Percentiles rank a stretch among this genome's conserved stretches.
Evolutionary conservation across 805 yeast species (phyloP).

Genomic region (Saccharomycodes ludwigii): DNA sequence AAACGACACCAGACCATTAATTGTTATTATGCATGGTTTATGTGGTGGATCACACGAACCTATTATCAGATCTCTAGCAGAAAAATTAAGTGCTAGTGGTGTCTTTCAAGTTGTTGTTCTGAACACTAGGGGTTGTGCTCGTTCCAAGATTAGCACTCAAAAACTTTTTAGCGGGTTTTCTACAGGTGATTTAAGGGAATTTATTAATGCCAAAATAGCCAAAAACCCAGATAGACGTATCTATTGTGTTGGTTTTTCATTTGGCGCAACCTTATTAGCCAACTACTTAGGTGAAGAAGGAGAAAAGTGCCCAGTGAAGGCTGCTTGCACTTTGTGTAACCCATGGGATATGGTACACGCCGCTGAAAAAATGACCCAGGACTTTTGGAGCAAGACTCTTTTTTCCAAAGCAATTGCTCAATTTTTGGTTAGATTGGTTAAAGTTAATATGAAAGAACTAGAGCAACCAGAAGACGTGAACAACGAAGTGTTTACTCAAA

Average conservation of each 20-base stretch:
- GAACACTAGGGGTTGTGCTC: constrained; percentile 67
- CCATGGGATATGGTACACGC: constrained; percentile 67
- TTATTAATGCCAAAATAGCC: constrained; percentile 35
- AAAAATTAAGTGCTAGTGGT: constrained; percentile 28
- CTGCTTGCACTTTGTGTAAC: constrained; percentile 47
- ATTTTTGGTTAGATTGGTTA: constrained; percentile 30
- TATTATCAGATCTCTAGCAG: constrained; percentile 45
- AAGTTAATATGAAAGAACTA: constrained; percentile 29
- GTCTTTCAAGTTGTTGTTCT: constrained; percentile 48
- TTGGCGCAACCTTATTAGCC: constrained; percentile 56
- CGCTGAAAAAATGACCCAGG: constrained; percentile 28
- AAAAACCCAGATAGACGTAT: constrained; percentile 51
- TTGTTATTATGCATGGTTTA: constrained; percentile 56
- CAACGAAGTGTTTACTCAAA: constrained; percentile 10
- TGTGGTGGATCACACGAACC: constrained; percentile 77
- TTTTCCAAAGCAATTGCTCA: constrained; percentile 31
- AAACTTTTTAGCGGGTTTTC: constrained; percentile 54
- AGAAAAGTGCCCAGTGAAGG: constrained; percentile 37
- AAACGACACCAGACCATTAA: constrained; percentile 34
- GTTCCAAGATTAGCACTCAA: constrained; percentile 60
- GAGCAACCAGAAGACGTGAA: constrained; percentile 17
- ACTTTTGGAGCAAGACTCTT: constrained; percentile 28
- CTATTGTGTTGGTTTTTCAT: constrained; percentile 57
- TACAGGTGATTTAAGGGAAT: constrained; percentile 56
- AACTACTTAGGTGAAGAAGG: constrained; percentile 64